phyloP scores from a whole-genome alignment of 306 rosid genomes.

The Castanospermum australe region DNA sequence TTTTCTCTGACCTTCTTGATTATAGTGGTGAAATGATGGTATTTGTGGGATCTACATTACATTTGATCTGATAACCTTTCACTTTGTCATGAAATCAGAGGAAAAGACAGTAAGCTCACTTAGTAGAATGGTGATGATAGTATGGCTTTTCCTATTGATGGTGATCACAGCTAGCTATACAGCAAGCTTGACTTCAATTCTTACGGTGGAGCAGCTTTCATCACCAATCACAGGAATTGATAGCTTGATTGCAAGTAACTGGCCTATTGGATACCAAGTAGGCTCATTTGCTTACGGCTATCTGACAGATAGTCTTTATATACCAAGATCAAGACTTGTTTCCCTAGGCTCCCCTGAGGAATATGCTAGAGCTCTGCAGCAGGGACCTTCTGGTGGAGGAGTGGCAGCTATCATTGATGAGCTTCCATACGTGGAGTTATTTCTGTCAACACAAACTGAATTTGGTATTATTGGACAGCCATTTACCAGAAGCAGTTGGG shows the following conservation, averaged over 20 bases:
- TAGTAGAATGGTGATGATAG: conserved; percentile 90
- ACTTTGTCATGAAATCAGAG: conserved; percentile 60
- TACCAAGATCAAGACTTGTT: conserved; percentile 68
- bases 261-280: conserved; percentile 90
- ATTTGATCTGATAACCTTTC: conserved; percentile 26
- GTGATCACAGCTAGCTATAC: conserved; percentile 94
- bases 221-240: conserved; percentile 89
- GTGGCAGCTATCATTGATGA: conserved; percentile 93
- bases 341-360: conserved; percentile 80
- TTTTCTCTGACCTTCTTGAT: conserved; percentile 16
- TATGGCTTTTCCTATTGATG: conserved; percentile 94
- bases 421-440: conserved; percentile 79
- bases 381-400: conserved; percentile 79
- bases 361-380: conserved; percentile 68
- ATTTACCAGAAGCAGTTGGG: conserved; percentile 90
- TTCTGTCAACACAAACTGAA: conserved; percentile 66
- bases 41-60: conserved; percentile 6
- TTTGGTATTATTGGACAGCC: conserved; percentile 85
- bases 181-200: conserved; percentile 93
- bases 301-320: conserved; percentile 66
- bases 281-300: conserved; percentile 89
- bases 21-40: conserved; percentile 6
- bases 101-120: conserved; percentile 75
- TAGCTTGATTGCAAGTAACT: conserved; percentile 70
- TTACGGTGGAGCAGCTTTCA: conserved; percentile 87